These are phyloP conservation scores for Aspergillus uvarum DNA, from an alignment of 2,329 filamentous ascomycete genomes.

Conservation along the genomic window DNA sequence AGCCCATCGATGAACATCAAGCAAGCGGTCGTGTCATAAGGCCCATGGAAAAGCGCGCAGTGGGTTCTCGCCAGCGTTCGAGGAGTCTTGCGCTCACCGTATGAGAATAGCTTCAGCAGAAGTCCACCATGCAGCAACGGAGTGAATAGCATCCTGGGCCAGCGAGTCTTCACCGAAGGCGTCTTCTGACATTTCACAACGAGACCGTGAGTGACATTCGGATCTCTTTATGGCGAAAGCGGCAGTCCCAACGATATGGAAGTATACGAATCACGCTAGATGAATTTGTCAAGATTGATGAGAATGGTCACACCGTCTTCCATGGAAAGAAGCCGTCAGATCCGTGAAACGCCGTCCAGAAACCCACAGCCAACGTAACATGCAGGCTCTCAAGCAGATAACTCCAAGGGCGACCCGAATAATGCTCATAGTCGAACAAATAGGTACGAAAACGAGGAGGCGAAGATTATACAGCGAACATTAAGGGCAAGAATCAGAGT, in stretches of 20 bases:
- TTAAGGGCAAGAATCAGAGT: slow-evolving; percentile 17
- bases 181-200: background rate
- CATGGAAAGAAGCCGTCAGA: slow-evolving; percentile 35
- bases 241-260: slow-evolving; percentile 26
- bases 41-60: background rate
- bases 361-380: slow-evolving; percentile 33
- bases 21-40: background rate
- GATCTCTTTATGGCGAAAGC: slow-evolving; percentile 17
- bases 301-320: slow-evolving; percentile 37
- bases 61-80: background rate
- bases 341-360: slow-evolving; percentile 41
- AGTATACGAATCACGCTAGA: slow-evolving; percentile 39
- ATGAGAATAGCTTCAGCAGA: background rate
- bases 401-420: slow-evolving; percentile 34
- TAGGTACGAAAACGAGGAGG: slow-evolving; percentile 30
- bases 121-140: background rate
- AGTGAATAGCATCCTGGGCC: background rate
- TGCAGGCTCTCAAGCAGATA: slow-evolving; percentile 35
- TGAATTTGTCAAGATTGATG: slow-evolving; percentile 38
- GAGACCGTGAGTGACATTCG: background rate
- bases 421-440: slow-evolving; percentile 36
- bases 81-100: background rate
- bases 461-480: slow-evolving; percentile 33
- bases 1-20: background rate
- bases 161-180: background rate